Evolutionary conservation across 805 yeast species (phyloP).

Genomic region (Sugiyamaella floridensis): DNA sequence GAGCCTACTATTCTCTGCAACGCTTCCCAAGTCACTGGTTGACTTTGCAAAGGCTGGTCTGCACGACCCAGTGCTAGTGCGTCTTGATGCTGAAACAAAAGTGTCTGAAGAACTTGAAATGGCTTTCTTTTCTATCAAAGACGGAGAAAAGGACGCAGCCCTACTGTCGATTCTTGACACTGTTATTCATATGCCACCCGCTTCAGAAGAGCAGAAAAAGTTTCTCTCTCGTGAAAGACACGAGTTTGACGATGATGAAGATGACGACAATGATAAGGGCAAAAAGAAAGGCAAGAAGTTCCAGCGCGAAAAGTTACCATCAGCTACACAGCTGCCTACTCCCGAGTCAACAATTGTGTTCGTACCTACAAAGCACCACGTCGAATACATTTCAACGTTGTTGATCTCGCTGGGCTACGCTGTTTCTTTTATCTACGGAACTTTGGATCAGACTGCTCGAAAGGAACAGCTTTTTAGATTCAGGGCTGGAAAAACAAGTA

Average conservation of each 20-base stretch:
- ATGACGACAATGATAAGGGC: slow-evolving; percentile 40
- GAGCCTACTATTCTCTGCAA: slow-evolving; percentile 87
- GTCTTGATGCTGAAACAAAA: slow-evolving; percentile 89
- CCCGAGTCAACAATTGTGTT: slow-evolving; percentile 83
- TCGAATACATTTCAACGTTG: slow-evolving; percentile 73
- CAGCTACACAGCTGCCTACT: slow-evolving; percentile 80
- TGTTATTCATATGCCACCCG: slow-evolving; percentile 75
- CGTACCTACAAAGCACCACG: slow-evolving; percentile 97
- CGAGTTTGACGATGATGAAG: slow-evolving; percentile 42
- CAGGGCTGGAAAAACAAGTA: slow-evolving; percentile 71
- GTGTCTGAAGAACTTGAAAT: slow-evolving; percentile 85
- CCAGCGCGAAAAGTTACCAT: slow-evolving; percentile 50
- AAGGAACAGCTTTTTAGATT: slow-evolving; percentile 79
- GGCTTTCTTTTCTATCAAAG: slow-evolving; percentile 76
- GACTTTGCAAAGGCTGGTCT: slow-evolving; percentile 98
- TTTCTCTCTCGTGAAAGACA: slow-evolving; percentile 35
- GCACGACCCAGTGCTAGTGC: slow-evolving; percentile 81
- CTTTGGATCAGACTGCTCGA: slow-evolving; percentile 93
- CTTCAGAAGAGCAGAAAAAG: slow-evolving; percentile 59
- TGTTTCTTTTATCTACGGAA: slow-evolving; percentile 85
- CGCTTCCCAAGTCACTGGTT: slow-evolving; percentile 84
- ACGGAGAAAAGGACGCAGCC: slow-evolving; percentile 84
- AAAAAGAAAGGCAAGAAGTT: slow-evolving; percentile 25
- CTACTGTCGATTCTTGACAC: slow-evolving; percentile 70
- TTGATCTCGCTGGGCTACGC: slow-evolving; percentile 77